These are phyloP conservation scores for Tillandsia leiboldiana DNA, from an alignment of 176 grass and related monocot genomes.

Conservation along the genomic window DNA sequence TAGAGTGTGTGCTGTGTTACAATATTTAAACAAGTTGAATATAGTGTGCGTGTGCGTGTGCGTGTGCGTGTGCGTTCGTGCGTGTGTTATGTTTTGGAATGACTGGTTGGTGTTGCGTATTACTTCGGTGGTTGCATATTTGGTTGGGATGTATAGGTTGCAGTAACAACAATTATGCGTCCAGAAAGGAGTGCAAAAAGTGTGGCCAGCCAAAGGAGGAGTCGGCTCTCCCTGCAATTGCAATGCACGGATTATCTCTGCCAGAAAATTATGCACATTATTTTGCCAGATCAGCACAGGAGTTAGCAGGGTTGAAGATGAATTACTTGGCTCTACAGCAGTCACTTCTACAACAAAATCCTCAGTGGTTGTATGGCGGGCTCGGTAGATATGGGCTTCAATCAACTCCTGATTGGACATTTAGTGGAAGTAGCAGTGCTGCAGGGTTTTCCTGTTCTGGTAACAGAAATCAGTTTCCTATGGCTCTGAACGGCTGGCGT, in stretches of 20 bases:
- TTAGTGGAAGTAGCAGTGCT: constrained; percentile 17
- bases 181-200: constrained; percentile 99
- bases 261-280: constrained; percentile 58
- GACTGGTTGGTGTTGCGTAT: constrained; percentile 51
- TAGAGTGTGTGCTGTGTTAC: no score
- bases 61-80: constrained; percentile 41
- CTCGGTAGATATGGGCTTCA: constrained; percentile 55
- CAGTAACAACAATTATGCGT: constrained; percentile 99
- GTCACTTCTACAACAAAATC: constrained; percentile 35
- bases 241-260: constrained; percentile 62
- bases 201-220: constrained; percentile 90
- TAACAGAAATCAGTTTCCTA: constrained; percentile 37
- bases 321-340: constrained; percentile 62
- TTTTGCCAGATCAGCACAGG: constrained; percentile 38
- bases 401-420: constrained; percentile 33
- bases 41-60: constrained; percentile 13
- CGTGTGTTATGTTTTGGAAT: constrained; percentile 48
- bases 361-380: constrained; percentile 50
- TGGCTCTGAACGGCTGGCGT: constrained; percentile 70
- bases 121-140: constrained; percentile 40
- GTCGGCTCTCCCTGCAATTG: constrained; percentile 72
- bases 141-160: constrained; percentile 90
- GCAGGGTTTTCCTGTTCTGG: constrained; percentile 15
- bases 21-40: no score
- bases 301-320: constrained; percentile 54